Percentiles rank a stretch among this genome's conserved stretches.
phyloP scores from a whole-genome alignment of 2,329 filamentous ascomycete species.

The Aspergillus quadricinctus region DNA sequence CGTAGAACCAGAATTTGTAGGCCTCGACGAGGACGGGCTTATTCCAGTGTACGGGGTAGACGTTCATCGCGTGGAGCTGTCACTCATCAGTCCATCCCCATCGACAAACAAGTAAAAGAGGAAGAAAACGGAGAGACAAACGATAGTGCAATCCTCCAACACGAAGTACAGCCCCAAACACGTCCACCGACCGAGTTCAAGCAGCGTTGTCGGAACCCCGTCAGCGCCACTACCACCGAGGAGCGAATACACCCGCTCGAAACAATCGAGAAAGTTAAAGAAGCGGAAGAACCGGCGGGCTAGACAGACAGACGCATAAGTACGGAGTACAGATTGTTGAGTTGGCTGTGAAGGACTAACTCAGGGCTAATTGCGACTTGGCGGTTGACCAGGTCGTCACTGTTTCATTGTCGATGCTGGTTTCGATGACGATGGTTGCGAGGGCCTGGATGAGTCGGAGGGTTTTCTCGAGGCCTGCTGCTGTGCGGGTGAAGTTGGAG shows the following conservation, averaged over 20 bases:
- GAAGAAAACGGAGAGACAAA: conserved; percentile 44
- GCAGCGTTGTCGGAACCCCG: conserved; percentile 26
- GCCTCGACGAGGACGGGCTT: conserved; percentile 53
- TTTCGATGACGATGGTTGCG: conserved; percentile 20
- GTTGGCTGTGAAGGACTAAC: conserved; percentile 21
- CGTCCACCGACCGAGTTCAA: conserved; percentile 55
- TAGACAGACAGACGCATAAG: conserved; percentile 14
- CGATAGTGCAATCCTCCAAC: conserved; percentile 61
- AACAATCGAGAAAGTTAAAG: conserved; percentile 63
- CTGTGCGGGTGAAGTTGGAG: conserved; percentile 24
- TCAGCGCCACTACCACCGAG: conserved; percentile 12
- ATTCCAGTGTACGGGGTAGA: conserved; percentile 43
- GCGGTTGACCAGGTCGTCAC: conserved; percentile 28
- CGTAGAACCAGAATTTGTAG: conserved; percentile 67
- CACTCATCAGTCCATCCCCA: conserved; percentile 20
- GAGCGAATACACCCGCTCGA: conserved; percentile 49
- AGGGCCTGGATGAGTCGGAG: conserved; percentile 32
- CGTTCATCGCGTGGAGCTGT: conserved; percentile 49
- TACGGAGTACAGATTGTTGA: not conserved
- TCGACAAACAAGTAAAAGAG: not conserved
- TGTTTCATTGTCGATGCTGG: conserved; percentile 16
- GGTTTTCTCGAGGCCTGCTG: conserved; percentile 30
- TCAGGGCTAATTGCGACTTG: conserved; percentile 37
- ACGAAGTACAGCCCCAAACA: conserved; percentile 64
- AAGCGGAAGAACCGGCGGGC: conserved; percentile 62